phyloP scores from a whole-genome alignment of 352 stramenopile genomes.

The Blastocystis sp. region DNA sequence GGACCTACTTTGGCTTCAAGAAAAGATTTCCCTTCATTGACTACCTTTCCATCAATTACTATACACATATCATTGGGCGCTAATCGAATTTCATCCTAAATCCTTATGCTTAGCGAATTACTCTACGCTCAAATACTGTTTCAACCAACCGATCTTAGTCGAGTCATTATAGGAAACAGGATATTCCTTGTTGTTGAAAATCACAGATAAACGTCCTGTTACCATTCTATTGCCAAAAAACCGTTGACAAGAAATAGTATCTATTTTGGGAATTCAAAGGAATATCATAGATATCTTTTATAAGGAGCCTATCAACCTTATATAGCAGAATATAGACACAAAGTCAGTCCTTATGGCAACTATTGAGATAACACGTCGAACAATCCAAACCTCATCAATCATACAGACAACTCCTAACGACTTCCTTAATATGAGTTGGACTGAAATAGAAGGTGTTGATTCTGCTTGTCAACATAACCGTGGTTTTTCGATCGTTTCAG shows the following conservation, averaged over 20 bases:
- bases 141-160: background rate
- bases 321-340: too few relatives aligned
- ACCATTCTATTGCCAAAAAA: background rate
- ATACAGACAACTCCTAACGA: too few relatives aligned
- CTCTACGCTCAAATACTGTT: background rate
- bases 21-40: background rate
- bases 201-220: background rate
- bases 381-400: too few relatives aligned
- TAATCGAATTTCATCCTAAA: background rate
- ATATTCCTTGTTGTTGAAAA: constrained; percentile 17
- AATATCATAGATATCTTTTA: too few relatives aligned
- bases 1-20: background rate
- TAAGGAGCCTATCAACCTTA: too few relatives aligned
- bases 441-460: too few relatives aligned
- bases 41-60: background rate
- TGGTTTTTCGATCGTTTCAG: background rate
- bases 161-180: background rate
- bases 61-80: background rate
- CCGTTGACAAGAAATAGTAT: too few relatives aligned
- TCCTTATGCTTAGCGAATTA: too few relatives aligned
- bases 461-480: background rate
- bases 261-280: too few relatives aligned
- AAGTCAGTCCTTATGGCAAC: too few relatives aligned
- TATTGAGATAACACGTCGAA: too few relatives aligned
- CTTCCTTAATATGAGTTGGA: too few relatives aligned